Evolutionary conservation across 78 protist genomes (phyloP).

Genomic region (Dictyostelium intermedium): DNA sequence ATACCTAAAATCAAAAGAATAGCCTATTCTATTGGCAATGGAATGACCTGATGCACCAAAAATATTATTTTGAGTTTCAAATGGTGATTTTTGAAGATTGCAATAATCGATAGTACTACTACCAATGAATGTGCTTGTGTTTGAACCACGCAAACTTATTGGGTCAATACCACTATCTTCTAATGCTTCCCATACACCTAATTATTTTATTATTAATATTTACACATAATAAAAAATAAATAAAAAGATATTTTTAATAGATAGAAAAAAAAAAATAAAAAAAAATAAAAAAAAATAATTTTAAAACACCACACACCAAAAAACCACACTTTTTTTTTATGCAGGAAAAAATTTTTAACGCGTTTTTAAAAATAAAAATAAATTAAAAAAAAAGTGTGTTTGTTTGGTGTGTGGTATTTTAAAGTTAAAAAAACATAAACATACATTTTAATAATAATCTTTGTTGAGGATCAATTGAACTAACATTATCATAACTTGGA

Average conservation of each 20-base stretch:
- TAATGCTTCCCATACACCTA: slow-evolving; percentile 50
- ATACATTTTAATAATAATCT: slow-evolving; percentile 72
- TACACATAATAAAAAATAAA: too few relatives aligned
- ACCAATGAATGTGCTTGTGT: slow-evolving; percentile 55
- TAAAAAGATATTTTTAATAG: too few relatives aligned
- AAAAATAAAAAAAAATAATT: too few relatives aligned
- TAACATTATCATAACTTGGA: slow-evolving; percentile 66
- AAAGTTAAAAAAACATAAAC: too few relatives aligned
- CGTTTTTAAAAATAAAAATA: too few relatives aligned
- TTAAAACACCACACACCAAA: too few relatives aligned
- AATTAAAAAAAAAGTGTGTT: too few relatives aligned
- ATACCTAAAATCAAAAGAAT: slow-evolving; percentile 20
- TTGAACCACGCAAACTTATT: slow-evolving; percentile 28
- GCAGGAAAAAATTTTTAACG: too few relatives aligned
- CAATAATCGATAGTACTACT: neutral
- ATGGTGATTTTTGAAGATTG: neutral
- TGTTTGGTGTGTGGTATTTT: too few relatives aligned
- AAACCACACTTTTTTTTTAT: too few relatives aligned
- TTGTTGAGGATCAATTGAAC: slow-evolving; percentile 87
- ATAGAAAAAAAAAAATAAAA: too few relatives aligned
- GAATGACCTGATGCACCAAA: neutral
- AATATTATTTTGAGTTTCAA: neutral
- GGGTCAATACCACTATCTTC: slow-evolving; percentile 68
- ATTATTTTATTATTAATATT: too few relatives aligned
- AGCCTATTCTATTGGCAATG: neutral